Base-by-base conservation (phyloP, 768 basidiomycete genomes). In the Xanthoconium purpureum region DNA sequence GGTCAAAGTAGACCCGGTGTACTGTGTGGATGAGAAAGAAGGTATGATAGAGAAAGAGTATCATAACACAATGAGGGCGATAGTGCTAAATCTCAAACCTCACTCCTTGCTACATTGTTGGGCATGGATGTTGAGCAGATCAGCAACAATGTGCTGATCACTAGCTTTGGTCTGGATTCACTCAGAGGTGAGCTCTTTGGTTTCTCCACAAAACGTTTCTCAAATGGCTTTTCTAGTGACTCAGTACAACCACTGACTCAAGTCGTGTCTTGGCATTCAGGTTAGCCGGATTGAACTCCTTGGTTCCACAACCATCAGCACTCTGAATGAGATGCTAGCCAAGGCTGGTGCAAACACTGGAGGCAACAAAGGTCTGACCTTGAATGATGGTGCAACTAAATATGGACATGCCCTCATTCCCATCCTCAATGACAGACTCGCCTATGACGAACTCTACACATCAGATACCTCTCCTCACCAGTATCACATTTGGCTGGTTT, bases 401-500 rank as follows among this genome's bases (percentile, higher is more conserved):
- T 70, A 70, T 29, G 69, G 69, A 9, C 54, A 69, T 12, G 58
- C 69, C 13, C 63, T 70, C 9, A 54, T 71, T 28, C 66, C 70
- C 5, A 60, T 66, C 44, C 62, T 71, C 28, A 71, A 71, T 32
- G 65, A 71, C 36, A 64, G 65, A 38, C 65, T 71, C 24, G 70
- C 69, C 18, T 71, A 71, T 29, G 70, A 71, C 20, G 61, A 71
- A 39, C 63, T 67, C 2, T 71, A 71, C 56, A 69, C 64, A 11
- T 44, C 69, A 0, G 69, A 71, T 35, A 70, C 64, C 9, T 66
- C 64, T 6, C 63, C 64, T 1, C 61, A 66, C 20, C 64, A 65
- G 29, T 65, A 66, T 50, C 70, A 68, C 12, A 71, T 71, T 30
- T 71, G 69, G 70, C 51, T 71, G 36, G 70, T 70, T 35, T 67